Evolutionary conservation across 1,139 yeast species (phyloP), one percentile per base, ranked within the genome.

Genomic region (Yamadazyma oceani): DNA sequence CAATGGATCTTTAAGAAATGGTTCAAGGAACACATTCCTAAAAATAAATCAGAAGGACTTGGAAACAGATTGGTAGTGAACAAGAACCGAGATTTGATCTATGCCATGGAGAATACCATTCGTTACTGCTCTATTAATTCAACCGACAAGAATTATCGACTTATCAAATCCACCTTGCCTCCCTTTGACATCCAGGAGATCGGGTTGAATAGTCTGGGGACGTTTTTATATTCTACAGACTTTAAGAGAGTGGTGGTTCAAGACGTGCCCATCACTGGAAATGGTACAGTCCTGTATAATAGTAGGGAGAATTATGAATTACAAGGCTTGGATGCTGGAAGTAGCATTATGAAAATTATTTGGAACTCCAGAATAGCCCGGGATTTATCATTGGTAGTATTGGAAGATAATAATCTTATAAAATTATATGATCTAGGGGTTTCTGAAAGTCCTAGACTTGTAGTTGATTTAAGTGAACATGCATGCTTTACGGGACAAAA

Each of bases 171-270:
- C 39, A 9, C 28, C 3, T 17, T 31, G 27, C 15, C 32, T 26
- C 22, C 38, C 17, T 55, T 53, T 36, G 54, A 50, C 16, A 59
- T 67, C 15, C 37, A 44, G 9, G 48, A 56, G 2, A 49, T 70
- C 36, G 42, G 45, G 1, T 45, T 67, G 36, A 68, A 67, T 42
- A 41, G 52, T 1, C 54, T 54, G 43, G 69, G 65, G 2, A 51
- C 59, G 2, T 55, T 60, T 23, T 46, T 69, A 37, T 74, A 73
- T 4, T 42, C 61, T 5, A 53, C 66, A 2, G 71, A 73, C 3
- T 54, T 51, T 13, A 13, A 42, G 1, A 44, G 47, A n/a, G 43
- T 69, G 16, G 53, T 49, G 2, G 53, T 68, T 1, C 57, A 58
- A 13, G 44, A 56, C 5, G 41, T 65, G 15, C 68, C 69, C 5